These are phyloP conservation scores for Fusarium duplospermum DNA, from an alignment of 2,329 filamentous ascomycete species.

Conservation along the genomic window DNA sequence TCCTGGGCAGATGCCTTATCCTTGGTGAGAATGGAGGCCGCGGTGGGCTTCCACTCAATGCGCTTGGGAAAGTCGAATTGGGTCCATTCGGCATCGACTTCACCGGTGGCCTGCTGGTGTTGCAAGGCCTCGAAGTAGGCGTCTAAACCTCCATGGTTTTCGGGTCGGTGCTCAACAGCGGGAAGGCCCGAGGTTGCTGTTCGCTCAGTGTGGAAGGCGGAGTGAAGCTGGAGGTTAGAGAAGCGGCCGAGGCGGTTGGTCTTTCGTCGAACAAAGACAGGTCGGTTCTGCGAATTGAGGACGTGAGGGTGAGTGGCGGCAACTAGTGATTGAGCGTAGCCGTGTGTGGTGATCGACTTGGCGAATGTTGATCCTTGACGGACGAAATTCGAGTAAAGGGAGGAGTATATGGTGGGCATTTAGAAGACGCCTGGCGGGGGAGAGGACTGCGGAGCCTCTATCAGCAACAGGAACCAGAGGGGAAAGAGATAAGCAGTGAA, in stretches of 20 bases:
- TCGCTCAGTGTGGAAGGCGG: slow-evolving; percentile 77
- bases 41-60: slow-evolving; percentile 85
- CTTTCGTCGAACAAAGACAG: slow-evolving; percentile 70
- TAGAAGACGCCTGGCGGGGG: slow-evolving; percentile 78
- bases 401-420: slow-evolving; percentile 85
- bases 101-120: slow-evolving; percentile 73
- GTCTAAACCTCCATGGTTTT: slow-evolving; percentile 77
- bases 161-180: slow-evolving; percentile 64
- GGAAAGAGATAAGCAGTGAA: not conserved
- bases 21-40: slow-evolving; percentile 67
- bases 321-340: slow-evolving; percentile 97
- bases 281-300: slow-evolving; percentile 78
- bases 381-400: slow-evolving; percentile 83
- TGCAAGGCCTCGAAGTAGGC: slow-evolving; percentile 94
- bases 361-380: slow-evolving; percentile 87
- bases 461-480: slow-evolving; percentile 40
- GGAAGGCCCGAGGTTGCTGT: slow-evolving; percentile 59
- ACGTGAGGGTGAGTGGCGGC: slow-evolving; percentile 86
- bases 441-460: slow-evolving; percentile 56
- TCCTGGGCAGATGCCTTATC: slow-evolving; percentile 61
- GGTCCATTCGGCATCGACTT: slow-evolving; percentile 84
- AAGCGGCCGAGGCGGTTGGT: slow-evolving; percentile 66
- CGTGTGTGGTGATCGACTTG: slow-evolving; percentile 96
- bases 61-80: slow-evolving; percentile 90
- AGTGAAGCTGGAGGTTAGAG: slow-evolving; percentile 73